A percentile compares a stretch with the other conserved stretches of the same genome.
These are phyloP conservation scores for Rosa persica DNA, from an alignment of 306 rosid genomes.

Conservation along the genomic window DNA sequence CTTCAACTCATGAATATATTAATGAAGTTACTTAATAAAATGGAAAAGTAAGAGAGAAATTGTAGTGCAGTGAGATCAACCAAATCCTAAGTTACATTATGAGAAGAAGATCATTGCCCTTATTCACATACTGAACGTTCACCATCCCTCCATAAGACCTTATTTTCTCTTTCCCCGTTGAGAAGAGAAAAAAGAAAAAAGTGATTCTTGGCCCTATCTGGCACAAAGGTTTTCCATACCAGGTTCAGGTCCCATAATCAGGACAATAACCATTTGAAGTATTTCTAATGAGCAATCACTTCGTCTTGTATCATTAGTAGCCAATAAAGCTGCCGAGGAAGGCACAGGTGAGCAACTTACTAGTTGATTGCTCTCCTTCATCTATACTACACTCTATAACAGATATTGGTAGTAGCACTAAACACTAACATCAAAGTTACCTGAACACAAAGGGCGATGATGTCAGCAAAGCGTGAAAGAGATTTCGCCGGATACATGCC, in stretches of 20 bases:
- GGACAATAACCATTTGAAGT: not conserved
- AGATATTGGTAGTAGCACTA: not conserved
- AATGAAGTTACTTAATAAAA: not conserved
- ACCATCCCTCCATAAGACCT: not conserved
- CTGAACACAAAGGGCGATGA: conserved; percentile 96
- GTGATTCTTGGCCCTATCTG: not conserved
- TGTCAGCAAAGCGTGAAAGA: conserved; percentile 89
- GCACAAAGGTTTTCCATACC: not conserved
- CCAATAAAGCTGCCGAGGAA: not conserved
- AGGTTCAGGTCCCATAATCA: not conserved
- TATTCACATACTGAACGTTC: not conserved
- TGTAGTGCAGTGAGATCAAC: not conserved
- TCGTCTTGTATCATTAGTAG: not conserved
- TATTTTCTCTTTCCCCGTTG: not conserved
- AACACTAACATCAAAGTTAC: conserved; percentile 37
- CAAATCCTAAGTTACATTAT: not conserved
- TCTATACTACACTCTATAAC: not conserved
- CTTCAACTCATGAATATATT: not conserved
- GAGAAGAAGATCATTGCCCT: not conserved
- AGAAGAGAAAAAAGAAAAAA: not conserved
- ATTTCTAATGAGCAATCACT: not conserved
- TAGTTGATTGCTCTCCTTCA: not conserved
- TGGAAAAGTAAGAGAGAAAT: not conserved
- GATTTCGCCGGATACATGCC: conserved; percentile 99
- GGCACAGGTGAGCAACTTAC: not conserved